Percentiles rank a stretch among this genome's conserved stretches.
phyloP scores from a whole-genome alignment of 495 filamentous ascomycete genomes.

The Trichoderma orchidacearum region DNA sequence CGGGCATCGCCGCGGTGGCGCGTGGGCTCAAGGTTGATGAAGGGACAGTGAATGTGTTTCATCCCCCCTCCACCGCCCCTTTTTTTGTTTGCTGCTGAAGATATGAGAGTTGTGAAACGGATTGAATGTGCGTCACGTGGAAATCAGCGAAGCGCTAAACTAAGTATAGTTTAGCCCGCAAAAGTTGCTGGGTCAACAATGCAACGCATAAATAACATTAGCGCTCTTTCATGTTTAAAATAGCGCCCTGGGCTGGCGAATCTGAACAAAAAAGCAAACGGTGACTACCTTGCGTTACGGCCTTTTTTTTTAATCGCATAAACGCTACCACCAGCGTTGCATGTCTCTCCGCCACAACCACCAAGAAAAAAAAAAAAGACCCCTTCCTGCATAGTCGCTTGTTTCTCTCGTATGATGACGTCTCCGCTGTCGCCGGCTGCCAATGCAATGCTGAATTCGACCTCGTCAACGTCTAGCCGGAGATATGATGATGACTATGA shows the following conservation, averaged over 20 bases:
- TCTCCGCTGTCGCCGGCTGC: slow-evolving; percentile 21
- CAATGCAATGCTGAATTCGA: slow-evolving; percentile 23
- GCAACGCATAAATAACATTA: neutral
- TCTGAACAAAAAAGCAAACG: no score
- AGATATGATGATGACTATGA: slow-evolving; percentile 14
- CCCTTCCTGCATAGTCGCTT: neutral
- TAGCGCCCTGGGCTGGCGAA: neutral
- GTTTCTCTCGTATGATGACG: slow-evolving; percentile 11
- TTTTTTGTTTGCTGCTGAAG: no score
- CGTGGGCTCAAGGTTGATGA: no score
- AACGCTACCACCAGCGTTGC: no score
- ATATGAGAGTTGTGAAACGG: neutral
- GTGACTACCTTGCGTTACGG: no score
- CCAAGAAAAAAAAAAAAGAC: neutral
- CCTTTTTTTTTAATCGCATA: no score
- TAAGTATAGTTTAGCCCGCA: neutral
- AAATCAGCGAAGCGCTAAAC: neutral
- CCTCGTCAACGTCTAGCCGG: slow-evolving; percentile 11
- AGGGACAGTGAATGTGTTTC: no score
- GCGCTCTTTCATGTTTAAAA: neutral
- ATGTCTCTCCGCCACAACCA: no score
- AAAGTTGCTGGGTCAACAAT: neutral
- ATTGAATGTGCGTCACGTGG: neutral
- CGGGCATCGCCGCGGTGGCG: no score
- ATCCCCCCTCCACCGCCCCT: no score